Conservation (phyloP, 2,329 filamentous ascomycete species). For the Colletotrichum eremochloae region DNA sequence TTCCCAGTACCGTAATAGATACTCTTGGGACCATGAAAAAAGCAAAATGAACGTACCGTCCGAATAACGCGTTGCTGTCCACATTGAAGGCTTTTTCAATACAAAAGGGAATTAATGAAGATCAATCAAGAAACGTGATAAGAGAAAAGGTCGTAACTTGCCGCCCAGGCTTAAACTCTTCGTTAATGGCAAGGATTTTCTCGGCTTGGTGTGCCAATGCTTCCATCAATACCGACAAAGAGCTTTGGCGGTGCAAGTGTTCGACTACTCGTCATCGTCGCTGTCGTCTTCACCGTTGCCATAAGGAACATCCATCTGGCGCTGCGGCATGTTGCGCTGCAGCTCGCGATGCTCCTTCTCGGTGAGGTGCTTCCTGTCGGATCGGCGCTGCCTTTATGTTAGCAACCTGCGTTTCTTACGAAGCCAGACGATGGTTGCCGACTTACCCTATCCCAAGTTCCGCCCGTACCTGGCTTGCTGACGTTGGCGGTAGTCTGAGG, state of each 20-base stretch:
- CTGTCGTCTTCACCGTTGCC: background rate
- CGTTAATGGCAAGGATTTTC: background rate
- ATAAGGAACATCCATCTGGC: constrained; percentile 3
- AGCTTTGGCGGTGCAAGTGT: background rate
- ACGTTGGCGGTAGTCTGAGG: background rate
- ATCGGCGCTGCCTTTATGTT: constrained; percentile 8
- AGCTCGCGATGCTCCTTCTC: constrained; percentile 28
- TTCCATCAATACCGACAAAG: background rate
- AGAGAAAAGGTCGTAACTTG: background rate
- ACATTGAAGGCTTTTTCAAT: too few relatives aligned
- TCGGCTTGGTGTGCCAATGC: background rate
- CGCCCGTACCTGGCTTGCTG: background rate
- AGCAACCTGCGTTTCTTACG: background rate
- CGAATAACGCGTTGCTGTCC: too few relatives aligned
- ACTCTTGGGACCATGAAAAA: background rate
- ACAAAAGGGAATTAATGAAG: background rate
- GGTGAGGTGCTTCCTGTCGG: constrained; percentile 32
- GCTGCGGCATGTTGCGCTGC: constrained; percentile 21
- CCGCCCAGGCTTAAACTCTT: background rate
- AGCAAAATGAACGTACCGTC: background rate
- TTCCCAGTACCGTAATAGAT: background rate
- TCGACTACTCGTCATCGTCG: constrained; percentile 21
- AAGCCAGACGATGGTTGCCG: background rate
- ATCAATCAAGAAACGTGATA: too few relatives aligned
- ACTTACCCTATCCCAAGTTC: constrained; percentile 9